Conservation (phyloP, 2,329 filamentous ascomycete genomes). For the Cordyceps cateniannulata region DNA sequence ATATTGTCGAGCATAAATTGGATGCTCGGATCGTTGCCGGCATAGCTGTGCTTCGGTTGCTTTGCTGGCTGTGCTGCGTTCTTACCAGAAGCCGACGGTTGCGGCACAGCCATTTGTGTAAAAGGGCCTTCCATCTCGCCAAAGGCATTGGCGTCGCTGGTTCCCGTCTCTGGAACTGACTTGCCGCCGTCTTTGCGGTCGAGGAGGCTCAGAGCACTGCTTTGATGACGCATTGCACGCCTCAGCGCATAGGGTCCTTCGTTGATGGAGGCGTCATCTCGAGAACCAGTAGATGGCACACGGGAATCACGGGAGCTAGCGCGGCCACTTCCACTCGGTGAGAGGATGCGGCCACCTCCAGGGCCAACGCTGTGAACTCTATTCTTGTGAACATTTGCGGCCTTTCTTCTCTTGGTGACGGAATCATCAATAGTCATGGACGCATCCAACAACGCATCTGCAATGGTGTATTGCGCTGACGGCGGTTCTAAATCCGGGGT, state of each 20-base stretch:
- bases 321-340: conserved; percentile 23
- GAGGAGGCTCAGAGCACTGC: conserved; percentile 53
- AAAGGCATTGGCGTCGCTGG: conserved; percentile 53
- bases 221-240: conserved; percentile 46
- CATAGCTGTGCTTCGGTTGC: conserved; percentile 69
- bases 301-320: conserved; percentile 32
- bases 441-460: conserved; percentile 85
- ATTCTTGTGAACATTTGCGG: conserved; percentile 44
- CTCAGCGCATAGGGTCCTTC: conserved; percentile 38
- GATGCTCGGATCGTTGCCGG: conserved; percentile 67
- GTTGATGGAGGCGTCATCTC: conserved; percentile 26
- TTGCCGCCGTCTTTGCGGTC: conserved; percentile 54
- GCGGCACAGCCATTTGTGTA: conserved; percentile 25
- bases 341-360: conserved; percentile 23
- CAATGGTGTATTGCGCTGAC: conserved; percentile 64
- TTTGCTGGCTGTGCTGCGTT: conserved; percentile 31
- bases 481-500: conserved; percentile 26
- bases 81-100: conserved; percentile 19
- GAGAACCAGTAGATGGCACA: conserved; percentile 27
- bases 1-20: conserved; percentile 74
- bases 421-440: conserved; percentile 78
- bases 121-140: conserved; percentile 55
- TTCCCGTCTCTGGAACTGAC: conserved; percentile 52
- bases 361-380: conserved; percentile 33
- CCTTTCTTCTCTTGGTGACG: conserved; percentile 45